A percentile compares a stretch with the other conserved stretches of the same genome.
These are phyloP conservation scores for Areca catechu DNA, from an alignment of 176 grass and related monocot species.

Conservation along the genomic window DNA sequence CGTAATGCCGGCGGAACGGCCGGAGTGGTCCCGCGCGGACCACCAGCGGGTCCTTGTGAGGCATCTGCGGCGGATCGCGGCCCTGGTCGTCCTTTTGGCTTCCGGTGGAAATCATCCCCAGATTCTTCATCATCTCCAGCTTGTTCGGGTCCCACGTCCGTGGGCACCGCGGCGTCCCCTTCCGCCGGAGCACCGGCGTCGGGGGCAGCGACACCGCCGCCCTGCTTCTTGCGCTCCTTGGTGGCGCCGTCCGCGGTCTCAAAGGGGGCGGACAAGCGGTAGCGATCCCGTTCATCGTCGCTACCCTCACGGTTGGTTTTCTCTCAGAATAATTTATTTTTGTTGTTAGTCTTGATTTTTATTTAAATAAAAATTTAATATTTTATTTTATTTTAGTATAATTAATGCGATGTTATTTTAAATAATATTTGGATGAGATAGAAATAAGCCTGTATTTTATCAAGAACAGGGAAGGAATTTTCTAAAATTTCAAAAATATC, in stretches of 20 bases:
- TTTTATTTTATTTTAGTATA: too few relatives aligned
- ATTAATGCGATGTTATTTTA: too few relatives aligned
- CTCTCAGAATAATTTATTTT: too few relatives aligned
- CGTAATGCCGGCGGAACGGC: conserved; percentile 19
- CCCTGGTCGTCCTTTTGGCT: conserved; percentile 9
- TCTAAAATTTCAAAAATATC: too few relatives aligned
- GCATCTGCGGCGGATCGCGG: not conserved
- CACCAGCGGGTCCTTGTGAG: conserved; percentile 5
- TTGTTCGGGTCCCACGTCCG: conserved; percentile 48
- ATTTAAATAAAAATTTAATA: too few relatives aligned
- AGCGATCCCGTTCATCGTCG: conserved; percentile 9
- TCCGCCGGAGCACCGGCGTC: not conserved
- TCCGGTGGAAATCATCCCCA: conserved; percentile 48
- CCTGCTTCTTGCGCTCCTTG: not conserved
- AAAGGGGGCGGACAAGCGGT: conserved; percentile 5
- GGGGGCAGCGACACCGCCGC: not conserved
- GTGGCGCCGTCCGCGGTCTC: conserved; percentile 29
- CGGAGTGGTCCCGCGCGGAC: conserved; percentile 2
- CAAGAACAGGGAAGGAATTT: too few relatives aligned
- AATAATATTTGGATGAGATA: too few relatives aligned
- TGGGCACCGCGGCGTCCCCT: conserved; percentile 7
- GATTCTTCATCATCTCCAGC: conserved; percentile 89
- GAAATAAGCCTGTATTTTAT: too few relatives aligned
- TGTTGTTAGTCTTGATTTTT: too few relatives aligned
- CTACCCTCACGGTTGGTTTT: conserved; percentile 54